Conservation (phyloP, 1,139 yeast genomes). For the Suhomyces kunorum region DNA sequence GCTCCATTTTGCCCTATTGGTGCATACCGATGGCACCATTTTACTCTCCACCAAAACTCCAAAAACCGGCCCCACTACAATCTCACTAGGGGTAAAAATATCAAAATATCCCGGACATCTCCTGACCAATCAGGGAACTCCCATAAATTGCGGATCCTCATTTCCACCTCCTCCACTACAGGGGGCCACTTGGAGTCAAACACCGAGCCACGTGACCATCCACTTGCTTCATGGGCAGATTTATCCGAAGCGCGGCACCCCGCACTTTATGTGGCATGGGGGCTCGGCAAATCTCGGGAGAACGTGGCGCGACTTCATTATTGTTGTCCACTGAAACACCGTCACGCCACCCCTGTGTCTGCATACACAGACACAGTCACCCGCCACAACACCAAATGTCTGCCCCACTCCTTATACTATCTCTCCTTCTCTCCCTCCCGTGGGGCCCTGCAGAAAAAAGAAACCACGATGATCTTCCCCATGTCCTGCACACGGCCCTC, state of each 20-base stretch:
- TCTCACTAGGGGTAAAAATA: not conserved
- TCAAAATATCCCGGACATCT: too few relatives aligned
- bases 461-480: slow-evolving; percentile 14
- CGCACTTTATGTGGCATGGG: slow-evolving; percentile 9
- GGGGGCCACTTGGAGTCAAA: too few relatives aligned
- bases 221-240: slow-evolving; percentile 4
- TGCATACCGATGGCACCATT: not conserved
- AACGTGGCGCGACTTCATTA: not conserved
- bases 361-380: not conserved
- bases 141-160: too few relatives aligned
- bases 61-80: not conserved
- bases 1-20: not conserved
- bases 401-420: not conserved
- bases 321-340: not conserved
- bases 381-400: not conserved
- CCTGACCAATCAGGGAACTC: too few relatives aligned
- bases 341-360: not conserved
- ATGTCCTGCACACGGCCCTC: slow-evolving; percentile 11
- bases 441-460: slow-evolving; percentile 7
- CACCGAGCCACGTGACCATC: not conserved
- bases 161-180: not conserved
- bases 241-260: slow-evolving; percentile 6
- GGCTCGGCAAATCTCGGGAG: slow-evolving; percentile 8
- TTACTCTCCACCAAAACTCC: not conserved
- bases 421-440: not conserved